Conservation (phyloP, 2,329 filamentous ascomycete genomes). For the Xylariaceae sp. region DNA sequence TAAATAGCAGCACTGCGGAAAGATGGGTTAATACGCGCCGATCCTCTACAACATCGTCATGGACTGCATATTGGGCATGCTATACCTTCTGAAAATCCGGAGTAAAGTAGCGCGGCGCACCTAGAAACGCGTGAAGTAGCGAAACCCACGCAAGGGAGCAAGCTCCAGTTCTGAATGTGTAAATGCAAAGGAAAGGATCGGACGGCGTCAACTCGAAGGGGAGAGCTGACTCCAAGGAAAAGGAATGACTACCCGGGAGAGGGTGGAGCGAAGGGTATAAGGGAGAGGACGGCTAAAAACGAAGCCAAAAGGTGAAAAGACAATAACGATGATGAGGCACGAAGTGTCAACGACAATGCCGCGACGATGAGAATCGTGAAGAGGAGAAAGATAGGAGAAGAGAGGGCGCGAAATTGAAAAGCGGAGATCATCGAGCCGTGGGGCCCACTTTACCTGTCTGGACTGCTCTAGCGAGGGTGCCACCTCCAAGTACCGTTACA, state of each 20-base stretch:
- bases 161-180: conserved; percentile 28
- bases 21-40: conserved; percentile 5
- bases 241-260: conserved; percentile 32
- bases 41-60: not conserved
- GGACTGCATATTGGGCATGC: not conserved
- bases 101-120: not conserved
- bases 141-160: conserved; percentile 30
- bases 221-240: conserved; percentile 41
- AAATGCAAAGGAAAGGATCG: conserved; percentile 38
- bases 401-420: conserved; percentile 18
- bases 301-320: conserved; percentile 24
- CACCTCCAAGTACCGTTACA: not conserved
- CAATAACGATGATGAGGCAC: conserved; percentile 22
- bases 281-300: conserved; percentile 27
- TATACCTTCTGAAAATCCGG: not conserved
- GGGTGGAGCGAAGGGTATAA: conserved; percentile 32
- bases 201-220: conserved; percentile 45
- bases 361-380: conserved; percentile 34
- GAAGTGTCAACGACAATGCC: conserved; percentile 31
- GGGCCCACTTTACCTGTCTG: not conserved
- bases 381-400: conserved; percentile 25
- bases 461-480: not conserved
- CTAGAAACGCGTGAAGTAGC: conserved; percentile 9
- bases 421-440: conserved; percentile 8
- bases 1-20: conserved; percentile 12